phyloP scores from a whole-genome alignment of 2,329 filamentous ascomycete genomes.

The Coniella vitis region DNA sequence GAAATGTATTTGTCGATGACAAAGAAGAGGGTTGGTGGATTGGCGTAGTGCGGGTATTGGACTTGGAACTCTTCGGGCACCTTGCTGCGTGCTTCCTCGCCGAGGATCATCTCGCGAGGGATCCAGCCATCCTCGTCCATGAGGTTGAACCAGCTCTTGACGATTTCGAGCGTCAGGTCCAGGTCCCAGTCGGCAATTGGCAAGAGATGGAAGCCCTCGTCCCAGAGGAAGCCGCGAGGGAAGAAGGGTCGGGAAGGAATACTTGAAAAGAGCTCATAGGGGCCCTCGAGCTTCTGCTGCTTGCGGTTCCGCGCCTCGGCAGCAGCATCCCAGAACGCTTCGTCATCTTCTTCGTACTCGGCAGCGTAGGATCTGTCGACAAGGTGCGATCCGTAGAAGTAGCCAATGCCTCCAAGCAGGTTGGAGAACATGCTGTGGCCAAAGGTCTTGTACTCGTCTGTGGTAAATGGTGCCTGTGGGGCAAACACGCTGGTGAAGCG shows the following conservation, averaged over 20 bases:
- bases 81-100: slow-evolving; percentile 85
- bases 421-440: slow-evolving; percentile 91
- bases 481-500: slow-evolving; percentile 68
- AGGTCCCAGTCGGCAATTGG: slow-evolving; percentile 92
- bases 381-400: slow-evolving; percentile 83
- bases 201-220: slow-evolving; percentile 92
- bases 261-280: slow-evolving; percentile 82
- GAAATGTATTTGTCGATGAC: slow-evolving; percentile 79
- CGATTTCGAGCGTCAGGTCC: slow-evolving; percentile 77
- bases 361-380: slow-evolving; percentile 87
- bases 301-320: slow-evolving; percentile 68
- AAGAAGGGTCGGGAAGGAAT: slow-evolving; percentile 95
- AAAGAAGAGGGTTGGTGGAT: slow-evolving; percentile 91
- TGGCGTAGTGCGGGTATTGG: slow-evolving; percentile 96
- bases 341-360: slow-evolving; percentile 91
- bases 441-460: slow-evolving; percentile 68
- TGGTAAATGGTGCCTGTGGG: slow-evolving; percentile 68
- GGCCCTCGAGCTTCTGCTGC: slow-evolving; percentile 66
- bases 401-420: slow-evolving; percentile 86
- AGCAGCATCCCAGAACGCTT: slow-evolving; percentile 92
- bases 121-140: slow-evolving; percentile 99
- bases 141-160: slow-evolving; percentile 91
- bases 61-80: slow-evolving; percentile 89
- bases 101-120: slow-evolving; percentile 89
- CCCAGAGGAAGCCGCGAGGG: slow-evolving; percentile 93